These are phyloP conservation scores for Sclerotinia glacialis DNA, from an alignment of 2,329 filamentous ascomycete genomes.

Conservation along the genomic window DNA sequence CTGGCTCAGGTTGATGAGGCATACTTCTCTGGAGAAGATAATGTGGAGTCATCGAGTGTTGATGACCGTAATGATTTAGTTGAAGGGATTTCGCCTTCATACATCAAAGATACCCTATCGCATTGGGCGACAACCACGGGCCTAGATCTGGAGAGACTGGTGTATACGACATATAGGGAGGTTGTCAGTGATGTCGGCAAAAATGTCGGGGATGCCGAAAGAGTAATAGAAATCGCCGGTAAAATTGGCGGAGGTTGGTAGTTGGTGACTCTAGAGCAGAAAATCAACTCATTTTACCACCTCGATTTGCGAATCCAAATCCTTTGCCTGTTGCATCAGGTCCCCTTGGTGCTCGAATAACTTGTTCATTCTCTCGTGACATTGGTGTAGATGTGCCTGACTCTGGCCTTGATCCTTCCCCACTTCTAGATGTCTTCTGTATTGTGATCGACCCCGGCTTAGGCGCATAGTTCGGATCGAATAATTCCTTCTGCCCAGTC, in stretches of 20 bases:
- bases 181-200: constrained; percentile 96
- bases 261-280: constrained; percentile 64
- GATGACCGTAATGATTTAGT: constrained; percentile 46
- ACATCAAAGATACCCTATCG: constrained; percentile 65
- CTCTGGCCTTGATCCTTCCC: constrained; percentile 43
- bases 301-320: constrained; percentile 70
- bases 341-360: constrained; percentile 71
- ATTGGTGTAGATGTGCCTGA: constrained; percentile 48
- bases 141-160: constrained; percentile 68
- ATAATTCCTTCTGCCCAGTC: constrained; percentile 58
- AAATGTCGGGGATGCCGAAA: constrained; percentile 66
- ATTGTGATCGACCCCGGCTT: constrained; percentile 54
- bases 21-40: constrained; percentile 75
- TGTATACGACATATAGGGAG: constrained; percentile 83
- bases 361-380: constrained; percentile 60
- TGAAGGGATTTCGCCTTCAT: constrained; percentile 62
- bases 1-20: constrained; percentile 79
- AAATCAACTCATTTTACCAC: constrained; percentile 51
- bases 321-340: constrained; percentile 75
- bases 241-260: constrained; percentile 97
- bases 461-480: constrained; percentile 69
- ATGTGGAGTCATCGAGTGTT: constrained; percentile 32
- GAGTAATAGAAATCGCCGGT: constrained; percentile 82
- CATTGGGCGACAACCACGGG: constrained; percentile 75
- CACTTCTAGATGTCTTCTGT: constrained; percentile 43